These are phyloP conservation scores for Penicillium mononematosum DNA, from an alignment of 495 filamentous ascomycete species.

Conservation along the genomic window DNA sequence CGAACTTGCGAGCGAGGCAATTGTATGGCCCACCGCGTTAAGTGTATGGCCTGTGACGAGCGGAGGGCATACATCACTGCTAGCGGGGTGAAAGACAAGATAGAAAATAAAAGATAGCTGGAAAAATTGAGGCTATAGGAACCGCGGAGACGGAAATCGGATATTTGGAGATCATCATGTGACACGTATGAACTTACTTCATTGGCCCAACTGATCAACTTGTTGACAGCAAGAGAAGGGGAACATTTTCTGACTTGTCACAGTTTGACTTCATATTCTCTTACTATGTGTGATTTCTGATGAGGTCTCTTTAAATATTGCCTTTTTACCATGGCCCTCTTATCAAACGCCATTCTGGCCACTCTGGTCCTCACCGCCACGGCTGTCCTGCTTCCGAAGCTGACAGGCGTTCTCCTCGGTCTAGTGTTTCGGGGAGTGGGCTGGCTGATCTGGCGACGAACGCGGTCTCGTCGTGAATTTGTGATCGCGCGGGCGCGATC, in stretches of 20 bases:
- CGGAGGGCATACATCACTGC: conserved; percentile 24
- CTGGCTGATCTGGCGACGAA: conserved; percentile 65
- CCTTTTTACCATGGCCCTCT: conserved; percentile 36
- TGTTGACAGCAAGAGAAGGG: conserved; percentile 24
- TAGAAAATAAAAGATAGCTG: not conserved
- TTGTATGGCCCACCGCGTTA: conserved; percentile 9
- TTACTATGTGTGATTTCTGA: conserved; percentile 25
- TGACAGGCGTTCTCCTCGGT: conserved; percentile 36
- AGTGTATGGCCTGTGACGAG: conserved; percentile 12
- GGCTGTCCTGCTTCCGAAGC: conserved; percentile 39
- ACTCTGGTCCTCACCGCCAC: conserved; percentile 37
- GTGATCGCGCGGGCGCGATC: conserved; percentile 57
- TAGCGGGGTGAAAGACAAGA: not conserved
- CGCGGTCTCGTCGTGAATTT: conserved; percentile 61
- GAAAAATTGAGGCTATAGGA: not conserved
- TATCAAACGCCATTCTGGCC: conserved; percentile 35
- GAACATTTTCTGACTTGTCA: conserved; percentile 8
- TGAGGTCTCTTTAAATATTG: conserved; percentile 14
- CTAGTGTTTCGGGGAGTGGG: conserved; percentile 52
- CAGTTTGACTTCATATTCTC: conserved; percentile 1
- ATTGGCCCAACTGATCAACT: conserved; percentile 18
- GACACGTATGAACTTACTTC: conserved; percentile 27
- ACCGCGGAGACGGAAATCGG: conserved; percentile 1
- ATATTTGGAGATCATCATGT: conserved; percentile 23
- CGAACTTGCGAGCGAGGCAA: conserved; percentile 32